Conservation (phyloP, 352 stramenopile species). For the Phytophthora vignae region DNA sequence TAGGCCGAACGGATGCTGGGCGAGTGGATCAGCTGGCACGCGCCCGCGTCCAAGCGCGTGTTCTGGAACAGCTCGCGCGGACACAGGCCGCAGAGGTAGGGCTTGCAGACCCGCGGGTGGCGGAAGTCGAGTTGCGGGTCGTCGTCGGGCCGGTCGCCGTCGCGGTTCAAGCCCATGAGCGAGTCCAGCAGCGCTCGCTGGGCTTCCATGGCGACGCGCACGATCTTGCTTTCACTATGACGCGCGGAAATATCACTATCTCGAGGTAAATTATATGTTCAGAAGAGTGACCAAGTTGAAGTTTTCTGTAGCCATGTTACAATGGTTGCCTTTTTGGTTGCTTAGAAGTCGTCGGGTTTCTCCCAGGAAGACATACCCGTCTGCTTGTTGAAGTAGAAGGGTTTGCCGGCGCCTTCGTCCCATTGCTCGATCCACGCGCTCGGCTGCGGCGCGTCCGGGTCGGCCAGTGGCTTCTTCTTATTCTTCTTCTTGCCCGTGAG, state of each 20-base stretch:
- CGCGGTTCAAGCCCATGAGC: conserved; percentile 93
- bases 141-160: conserved; percentile 86
- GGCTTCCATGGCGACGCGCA: conserved; percentile 64
- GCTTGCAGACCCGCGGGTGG: conserved; percentile 81
- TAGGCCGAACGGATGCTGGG: conserved; percentile 75
- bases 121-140: conserved; percentile 72
- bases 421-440: conserved; percentile 81
- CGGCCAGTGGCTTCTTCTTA: conserved; percentile 10
- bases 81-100: conserved; percentile 84
- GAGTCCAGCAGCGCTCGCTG: conserved; percentile 89
- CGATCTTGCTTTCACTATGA: conserved; percentile 10
- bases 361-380: conserved; percentile 85
- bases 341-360: conserved; percentile 71
- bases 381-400: conserved; percentile 91
- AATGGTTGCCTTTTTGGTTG: not conserved
- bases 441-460: conserved; percentile 24
- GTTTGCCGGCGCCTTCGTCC: conserved; percentile 76
- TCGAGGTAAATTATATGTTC: not conserved
- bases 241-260: not conserved
- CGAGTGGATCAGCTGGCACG: conserved; percentile 76
- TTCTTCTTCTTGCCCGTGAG: conserved; percentile 39
- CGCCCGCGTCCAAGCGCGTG: conserved; percentile 87
- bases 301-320: conserved; percentile 9
- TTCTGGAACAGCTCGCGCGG: conserved; percentile 92
- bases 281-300: conserved; percentile 8